A percentile compares a stretch with the other conserved stretches of the same genome.
phyloP scores from a whole-genome alignment of 352 stramenopile genomes.

The Phytophthora syringae region DNA sequence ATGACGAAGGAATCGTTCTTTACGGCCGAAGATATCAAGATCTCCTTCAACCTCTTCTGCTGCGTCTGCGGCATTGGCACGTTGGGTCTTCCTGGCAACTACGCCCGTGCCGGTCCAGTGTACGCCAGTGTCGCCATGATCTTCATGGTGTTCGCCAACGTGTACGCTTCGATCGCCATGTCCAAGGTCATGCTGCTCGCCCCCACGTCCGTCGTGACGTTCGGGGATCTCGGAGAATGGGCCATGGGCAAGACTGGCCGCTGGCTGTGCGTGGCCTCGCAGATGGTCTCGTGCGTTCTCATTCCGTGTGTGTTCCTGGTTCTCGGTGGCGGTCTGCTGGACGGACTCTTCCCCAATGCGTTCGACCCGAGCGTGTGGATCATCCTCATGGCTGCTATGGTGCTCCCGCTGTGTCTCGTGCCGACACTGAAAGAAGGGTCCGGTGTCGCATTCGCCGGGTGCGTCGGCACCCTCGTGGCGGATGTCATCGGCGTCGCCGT shows the following conservation, averaged over 20 bases:
- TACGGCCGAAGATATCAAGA: conserved; percentile 34
- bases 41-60: conserved; percentile 49
- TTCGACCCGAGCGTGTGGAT: conserved; percentile 46
- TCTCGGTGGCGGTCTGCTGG: conserved; percentile 32
- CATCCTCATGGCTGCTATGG: conserved; percentile 44
- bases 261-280: conserved; percentile 47
- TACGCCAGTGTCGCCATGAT: conserved; percentile 48
- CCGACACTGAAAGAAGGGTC: conserved; percentile 41
- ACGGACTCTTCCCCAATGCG: conserved; percentile 42
- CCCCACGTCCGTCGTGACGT: conserved; percentile 26
- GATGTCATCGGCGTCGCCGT: conserved; percentile 44
- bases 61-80: conserved; percentile 67
- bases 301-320: conserved; percentile 45
- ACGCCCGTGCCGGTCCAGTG: conserved; percentile 50
- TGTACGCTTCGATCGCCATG: conserved; percentile 38
- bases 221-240: conserved; percentile 38
- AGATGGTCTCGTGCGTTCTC: conserved; percentile 46
- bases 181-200: conserved; percentile 41
- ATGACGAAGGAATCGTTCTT: conserved; percentile 41
- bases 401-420: conserved; percentile 43
- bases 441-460: conserved; percentile 41
- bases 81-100: conserved; percentile 65
- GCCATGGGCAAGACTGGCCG: conserved; percentile 40
- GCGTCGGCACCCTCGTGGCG: conserved; percentile 45
- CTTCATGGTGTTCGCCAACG: conserved; percentile 59